Evolutionary conservation across 1,139 yeast genomes (phyloP), one percentile per base, ranked within the genome.

Genomic region (Nakaseomyces glabratus): DNA sequence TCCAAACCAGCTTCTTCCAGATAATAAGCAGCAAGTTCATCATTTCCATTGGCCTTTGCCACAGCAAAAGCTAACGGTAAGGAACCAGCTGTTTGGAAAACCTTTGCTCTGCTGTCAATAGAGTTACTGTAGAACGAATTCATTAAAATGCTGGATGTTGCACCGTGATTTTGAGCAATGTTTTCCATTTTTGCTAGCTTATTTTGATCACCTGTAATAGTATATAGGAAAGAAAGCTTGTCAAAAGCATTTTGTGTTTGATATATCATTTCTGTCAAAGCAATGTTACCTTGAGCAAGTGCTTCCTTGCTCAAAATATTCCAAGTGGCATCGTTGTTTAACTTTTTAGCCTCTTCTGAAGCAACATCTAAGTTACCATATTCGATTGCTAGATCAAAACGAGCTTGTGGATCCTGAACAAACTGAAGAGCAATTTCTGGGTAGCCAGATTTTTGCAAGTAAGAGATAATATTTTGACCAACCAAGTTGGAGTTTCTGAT

Each of bases 391-490:
- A 93, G 70, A 49, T 90, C 98, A 55, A 93, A 90, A 61, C 95
- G 75, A 21, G 96, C 85, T 58, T 88, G 95, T 5, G 97, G 82
- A 58, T 93, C 98, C 61, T 85, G 81, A 40, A 93, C 98, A 58
- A 93, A 93, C 58, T 90, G 97, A 43, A 93, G 69, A 2, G 99
- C 98, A 53, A 75, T 68, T 58, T 84, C 95, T 12, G 98, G 97
- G 59, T 81, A 90, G 2, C 98, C 99, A 57, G 85, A 77, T 67
- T 88, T 81, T 58, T 93, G 95, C 53, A 93, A 70, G 60, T 90
- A 93, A 6, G 93, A 90, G 58, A 93, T 88, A 54, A 93, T 90
- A 58, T 88, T 86, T 64, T 93, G 96, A 45, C 99, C 99, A 37
- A 93, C 98, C 54, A 93, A 71, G 55, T 84, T 86, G 18, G 97